Conservation (phyloP, 2,329 filamentous ascomycete genomes). For the Ascochyta koolunga region DNA sequence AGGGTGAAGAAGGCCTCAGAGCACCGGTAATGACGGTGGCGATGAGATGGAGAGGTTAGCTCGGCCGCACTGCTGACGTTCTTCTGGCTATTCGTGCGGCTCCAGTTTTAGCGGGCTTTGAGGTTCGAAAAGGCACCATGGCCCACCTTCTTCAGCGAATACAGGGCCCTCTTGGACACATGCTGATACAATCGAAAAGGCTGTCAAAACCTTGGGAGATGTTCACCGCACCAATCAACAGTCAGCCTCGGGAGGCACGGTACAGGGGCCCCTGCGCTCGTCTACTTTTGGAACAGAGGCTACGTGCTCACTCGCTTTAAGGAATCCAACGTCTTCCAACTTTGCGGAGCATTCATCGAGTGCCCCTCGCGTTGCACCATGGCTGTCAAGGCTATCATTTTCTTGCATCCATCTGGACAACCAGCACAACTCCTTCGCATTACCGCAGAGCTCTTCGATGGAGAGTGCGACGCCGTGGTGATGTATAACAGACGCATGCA, state of each 20-base stretch:
- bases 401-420: too few relatives aligned
- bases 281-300: conserved; percentile 10
- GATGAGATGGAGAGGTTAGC: conserved; percentile 3
- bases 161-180: not conserved
- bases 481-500: not conserved
- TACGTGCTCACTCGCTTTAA: conserved; percentile 3
- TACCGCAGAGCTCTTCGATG: too few relatives aligned
- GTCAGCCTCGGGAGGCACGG: not conserved
- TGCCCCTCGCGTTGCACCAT: too few relatives aligned
- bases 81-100: conserved; percentile 13
- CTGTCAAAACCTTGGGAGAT: not conserved
- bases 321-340: not conserved
- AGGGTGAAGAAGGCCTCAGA: not conserved
- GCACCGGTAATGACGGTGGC: not conserved
- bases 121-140: not conserved
- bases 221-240: conserved; percentile 4
- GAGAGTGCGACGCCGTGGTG: not conserved
- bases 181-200: conserved; percentile 8
- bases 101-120: conserved; percentile 12
- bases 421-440: too few relatives aligned
- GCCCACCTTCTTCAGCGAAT: not conserved
- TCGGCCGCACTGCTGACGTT: conserved; percentile 8
- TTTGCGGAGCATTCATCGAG: too few relatives aligned
- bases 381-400: too few relatives aligned
- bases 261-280: not conserved